Evolutionary conservation across 805 yeast genomes (phyloP), one percentile per base, ranked within the genome.

Genomic region (Suhomyces sp.): DNA sequence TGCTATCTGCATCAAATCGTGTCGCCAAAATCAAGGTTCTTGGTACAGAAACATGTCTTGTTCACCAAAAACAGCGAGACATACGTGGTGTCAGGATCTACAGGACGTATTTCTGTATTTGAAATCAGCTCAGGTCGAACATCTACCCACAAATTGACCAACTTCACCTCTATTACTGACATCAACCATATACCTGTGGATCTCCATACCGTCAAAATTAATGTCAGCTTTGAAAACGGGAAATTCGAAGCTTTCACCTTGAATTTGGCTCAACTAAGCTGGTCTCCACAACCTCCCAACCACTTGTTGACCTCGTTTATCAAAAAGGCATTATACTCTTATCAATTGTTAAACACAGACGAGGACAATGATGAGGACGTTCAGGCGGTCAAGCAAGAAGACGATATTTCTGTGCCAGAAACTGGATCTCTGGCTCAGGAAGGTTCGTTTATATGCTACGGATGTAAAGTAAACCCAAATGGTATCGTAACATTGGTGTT

Each of bases 361-460:
- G 62, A 50, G 1, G 62, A 55, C n/a, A 57, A 54, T 23, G 55
- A 46, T 5, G 63, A 52, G 6, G 62, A 55, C 27, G 52, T 45
- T 27, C 49, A 49, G 6, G 23, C 27, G 17, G 46, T 42, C 31
- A 42, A 42, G 23, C 27, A 42, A 17, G 46, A 42, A 24, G 31
- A 12, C 23, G 46, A 42, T 13, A 8, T 24, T 6, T 9, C 17
- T 12, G 31, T 23, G 23, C 29, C 46, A 9, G 52, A 44, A 13
- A 15, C 23, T 9, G 50, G 50, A 23, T 15, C 57, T 29, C 62
- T 60, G 6, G 53, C 55, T 2, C 53, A 61, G 6, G 74, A 66
- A 35, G 75, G 74, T 1, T 57, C 59, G 24, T 61, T 70, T 24
- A 55, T 66, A 8, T 64, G 61, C 36, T 67, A 62, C 40, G 72